Conservation (phyloP, 345 rosid genomes). For the Zanthoxylum bungeanum region DNA sequence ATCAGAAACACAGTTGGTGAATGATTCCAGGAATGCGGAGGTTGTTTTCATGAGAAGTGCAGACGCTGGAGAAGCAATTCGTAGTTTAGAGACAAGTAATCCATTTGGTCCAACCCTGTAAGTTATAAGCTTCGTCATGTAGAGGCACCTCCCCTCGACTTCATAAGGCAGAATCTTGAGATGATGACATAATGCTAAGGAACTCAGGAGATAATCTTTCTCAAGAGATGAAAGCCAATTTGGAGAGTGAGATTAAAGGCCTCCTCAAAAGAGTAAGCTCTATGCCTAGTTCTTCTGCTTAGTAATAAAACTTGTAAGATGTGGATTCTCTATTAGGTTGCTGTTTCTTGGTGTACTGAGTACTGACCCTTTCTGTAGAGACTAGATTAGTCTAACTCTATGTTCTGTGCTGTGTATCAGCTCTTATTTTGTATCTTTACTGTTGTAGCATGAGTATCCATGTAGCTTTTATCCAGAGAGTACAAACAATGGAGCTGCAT, state of each 20-base stretch:
- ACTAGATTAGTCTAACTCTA: no score
- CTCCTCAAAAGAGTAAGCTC: slow-evolving; percentile 73
- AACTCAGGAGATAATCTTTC: slow-evolving; percentile 76
- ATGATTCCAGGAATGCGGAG: slow-evolving; percentile 45
- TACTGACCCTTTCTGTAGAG: slow-evolving; percentile 13
- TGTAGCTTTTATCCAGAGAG: neutral
- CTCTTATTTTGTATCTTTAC: neutral
- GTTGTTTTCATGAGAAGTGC: slow-evolving; percentile 49
- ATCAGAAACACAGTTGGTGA: slow-evolving; percentile 43
- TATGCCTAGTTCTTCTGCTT: slow-evolving; percentile 53
- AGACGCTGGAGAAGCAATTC: slow-evolving; percentile 60
- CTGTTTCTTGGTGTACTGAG: slow-evolving; percentile 2
- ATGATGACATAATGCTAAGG: slow-evolving; percentile 88
- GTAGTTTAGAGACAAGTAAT: slow-evolving; percentile 51
- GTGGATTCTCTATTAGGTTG: slow-evolving; percentile 5
- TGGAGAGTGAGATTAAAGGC: slow-evolving; percentile 71
- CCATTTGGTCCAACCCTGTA: slow-evolving; percentile 53
- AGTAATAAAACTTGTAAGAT: slow-evolving; percentile 9
- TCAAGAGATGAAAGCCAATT: slow-evolving; percentile 64
- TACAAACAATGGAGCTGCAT: slow-evolving; percentile 1
- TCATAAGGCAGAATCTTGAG: slow-evolving; percentile 77
- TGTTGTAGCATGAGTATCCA: neutral
- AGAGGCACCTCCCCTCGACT: slow-evolving; percentile 55
- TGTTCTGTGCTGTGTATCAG: neutral
- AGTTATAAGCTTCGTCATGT: slow-evolving; percentile 36